Base-by-base conservation (phyloP, 352 stramenopile species). In the Phytophthora hybrid region DNA sequence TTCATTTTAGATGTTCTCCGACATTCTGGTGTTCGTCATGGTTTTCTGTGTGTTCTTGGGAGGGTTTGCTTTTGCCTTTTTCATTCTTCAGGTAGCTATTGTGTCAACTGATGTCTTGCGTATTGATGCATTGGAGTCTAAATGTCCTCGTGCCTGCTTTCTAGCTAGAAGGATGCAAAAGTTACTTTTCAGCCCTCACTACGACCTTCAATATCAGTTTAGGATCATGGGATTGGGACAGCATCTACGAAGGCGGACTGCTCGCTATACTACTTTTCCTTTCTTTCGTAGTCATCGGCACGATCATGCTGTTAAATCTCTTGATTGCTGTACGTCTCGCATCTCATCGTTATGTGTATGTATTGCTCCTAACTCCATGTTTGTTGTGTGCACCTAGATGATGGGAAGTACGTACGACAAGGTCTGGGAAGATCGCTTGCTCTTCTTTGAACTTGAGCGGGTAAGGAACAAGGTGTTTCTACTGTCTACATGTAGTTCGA, bases 341-440 rank as follows among this genome's bases (percentile, higher is more conserved):
- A 49, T 49, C 7, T 41, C 8, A 34, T 18, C n/a, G n/a, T 54
- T 7, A 54, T 13, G 9, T 14, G 19, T 53, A 19, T 29, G 6
- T 52, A 14, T 23, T 13, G 18, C 44, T 14, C 7, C 44, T 52
- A 52, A 52, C 3, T 19, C 44, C 18, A 23, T 6, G 11, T 21
- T 51, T 57, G 19, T 34, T 53, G 29, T 54, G 23, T 34, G 9
- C 19, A 34, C 57, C 13, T 61, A 95, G 88, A 94, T 95, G 88
- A 81, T 94, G 51, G 88, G 87, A 9, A 93, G 92, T 66, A 95
- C 87, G 8, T 95, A 95, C 77, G 84, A 95, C 77, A 93, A 95
- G 46, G 84, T 95, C 6, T 94, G 87, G 87, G 88, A 93, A 77
- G 87, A 95, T 60, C 84, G 84, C 0, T 59, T 95, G 57, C 77